Evolutionary conservation across 345 rosid species (phyloP).

Genomic region (Cardamine resedifolia): DNA sequence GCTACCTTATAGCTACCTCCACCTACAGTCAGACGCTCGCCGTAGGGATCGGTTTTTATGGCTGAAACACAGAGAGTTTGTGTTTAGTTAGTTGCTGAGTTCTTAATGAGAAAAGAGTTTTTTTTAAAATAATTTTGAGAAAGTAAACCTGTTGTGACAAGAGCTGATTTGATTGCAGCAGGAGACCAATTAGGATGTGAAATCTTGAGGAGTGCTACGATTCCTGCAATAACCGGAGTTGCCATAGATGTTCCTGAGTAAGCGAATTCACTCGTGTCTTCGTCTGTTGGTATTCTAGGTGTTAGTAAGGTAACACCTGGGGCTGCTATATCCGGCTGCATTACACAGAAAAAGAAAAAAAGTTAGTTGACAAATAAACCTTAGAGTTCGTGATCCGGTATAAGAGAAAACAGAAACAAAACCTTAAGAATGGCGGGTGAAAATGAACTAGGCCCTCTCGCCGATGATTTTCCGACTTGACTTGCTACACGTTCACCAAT

Average conservation of each 20-base stretch:
- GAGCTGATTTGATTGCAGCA: slow-evolving; percentile 57
- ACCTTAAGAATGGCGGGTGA: slow-evolving; percentile 31
- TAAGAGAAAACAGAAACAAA: background rate
- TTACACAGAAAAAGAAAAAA: background rate
- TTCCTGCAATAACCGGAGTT: slow-evolving; percentile 56
- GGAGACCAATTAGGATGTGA: slow-evolving; percentile 61
- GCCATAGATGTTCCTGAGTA: slow-evolving; percentile 66
- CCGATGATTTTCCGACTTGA: slow-evolving; percentile 2
- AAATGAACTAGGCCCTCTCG: slow-evolving; percentile 26
- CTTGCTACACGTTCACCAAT: slow-evolving; percentile 11
- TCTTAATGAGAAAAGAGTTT: background rate
- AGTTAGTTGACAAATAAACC: background rate
- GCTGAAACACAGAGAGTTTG: background rate
- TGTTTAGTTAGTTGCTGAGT: slow-evolving; percentile 4
- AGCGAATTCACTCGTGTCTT: slow-evolving; percentile 18
- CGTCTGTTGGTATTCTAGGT: slow-evolving; percentile 18
- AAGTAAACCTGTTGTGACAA: slow-evolving; percentile 51
- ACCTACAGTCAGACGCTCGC: slow-evolving; percentile 44
- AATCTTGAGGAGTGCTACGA: slow-evolving; percentile 34
- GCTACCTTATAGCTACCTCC: slow-evolving; percentile 50
- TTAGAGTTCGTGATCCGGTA: no score
- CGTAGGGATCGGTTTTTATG: slow-evolving; percentile 39
- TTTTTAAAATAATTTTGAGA: no score
- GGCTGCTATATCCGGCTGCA: slow-evolving; percentile 33
- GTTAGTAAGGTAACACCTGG: slow-evolving; percentile 19